Evolutionary conservation across 768 basidiomycete genomes (phyloP), one percentile per base, ranked within the genome.

Genomic region (Kwoniella newhampshirensis): DNA sequence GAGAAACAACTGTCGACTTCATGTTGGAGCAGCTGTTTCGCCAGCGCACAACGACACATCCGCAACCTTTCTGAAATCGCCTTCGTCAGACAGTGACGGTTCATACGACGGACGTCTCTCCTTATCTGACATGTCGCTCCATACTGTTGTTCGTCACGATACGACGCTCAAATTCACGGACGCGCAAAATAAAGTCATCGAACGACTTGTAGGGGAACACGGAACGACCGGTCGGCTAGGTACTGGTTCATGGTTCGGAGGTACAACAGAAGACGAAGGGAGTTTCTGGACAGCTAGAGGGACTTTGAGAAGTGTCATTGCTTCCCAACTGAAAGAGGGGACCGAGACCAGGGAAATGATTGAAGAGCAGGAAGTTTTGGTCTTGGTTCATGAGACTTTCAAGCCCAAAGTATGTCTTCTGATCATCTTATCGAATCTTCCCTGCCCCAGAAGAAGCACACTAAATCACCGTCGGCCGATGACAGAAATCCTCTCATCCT

Each of bases 221-320:
- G 32, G 32, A 13, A 32, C 6, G 6, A 32, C 32, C 7, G 13
- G 32, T 13, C n/a, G n/a, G n/a, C n/a, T n/a, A n/a, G n/a, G n/a
- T n/a, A n/a, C n/a, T n/a, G 32, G 32, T 6, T 32, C 32, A 32
- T 32, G 32, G 32, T 32, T 32, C 32, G 32, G 32, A 32, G 13
- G 44, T 2, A n/a, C 40, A 37, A 56, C 54, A 36, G 54, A 56
- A 32, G 54, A 56, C 36, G 46, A 48, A 20, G 54, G 47, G 1
- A 56, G 54, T 23, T 56, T 56, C 37, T 56, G 47, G 12, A 56
- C 54, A 20, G 54, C 54, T 20, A 35, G 48, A 42, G 54, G 54
- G 11, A 56, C 54, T 3, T 39, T 56, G 2, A 48, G 47, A n/a
- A 30, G 37, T 11, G 15, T 56, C 15, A 43, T 32, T 13, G 32